phyloP scores from a whole-genome alignment of 1,284 basidiomycete species.

The Grifola frondosa region DNA sequence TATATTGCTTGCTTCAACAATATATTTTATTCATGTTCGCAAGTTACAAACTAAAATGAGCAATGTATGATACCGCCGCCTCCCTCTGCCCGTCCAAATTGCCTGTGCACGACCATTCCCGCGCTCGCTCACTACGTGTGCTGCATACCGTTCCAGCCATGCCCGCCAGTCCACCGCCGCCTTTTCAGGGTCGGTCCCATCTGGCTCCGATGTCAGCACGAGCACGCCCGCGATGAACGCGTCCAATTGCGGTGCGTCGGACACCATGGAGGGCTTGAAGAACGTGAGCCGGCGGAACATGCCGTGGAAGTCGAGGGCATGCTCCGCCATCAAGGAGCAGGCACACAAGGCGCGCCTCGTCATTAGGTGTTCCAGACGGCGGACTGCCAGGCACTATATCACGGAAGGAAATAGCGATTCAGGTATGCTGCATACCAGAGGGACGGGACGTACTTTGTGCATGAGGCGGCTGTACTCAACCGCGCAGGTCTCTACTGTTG shows the following conservation, averaged over 20 bases:
- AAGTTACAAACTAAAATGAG: too few species aligned
- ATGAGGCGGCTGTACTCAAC: slow-evolving; percentile 65
- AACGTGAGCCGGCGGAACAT: slow-evolving; percentile 72
- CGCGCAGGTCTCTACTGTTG: slow-evolving; percentile 55
- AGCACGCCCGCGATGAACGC: slow-evolving; percentile 54
- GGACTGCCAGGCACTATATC: slow-evolving; percentile 72
- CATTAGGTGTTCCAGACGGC: slow-evolving; percentile 48
- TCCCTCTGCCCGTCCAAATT: slow-evolving; percentile 44
- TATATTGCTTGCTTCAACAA: too few species aligned
- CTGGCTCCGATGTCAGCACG: slow-evolving; percentile 43
- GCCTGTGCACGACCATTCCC: too few species aligned
- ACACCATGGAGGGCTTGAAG: slow-evolving; percentile 57
- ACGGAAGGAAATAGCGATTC: neutral
- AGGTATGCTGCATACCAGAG: neutral
- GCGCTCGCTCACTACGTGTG: slow-evolving; percentile 57
- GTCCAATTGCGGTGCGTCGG: slow-evolving; percentile 21
- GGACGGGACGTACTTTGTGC: slow-evolving; percentile 54
- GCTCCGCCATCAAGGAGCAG: slow-evolving; percentile 69
- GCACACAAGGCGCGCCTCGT: slow-evolving; percentile 59
- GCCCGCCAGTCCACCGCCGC: slow-evolving; percentile 50
- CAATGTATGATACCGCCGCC: too few species aligned
- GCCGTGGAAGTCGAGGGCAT: slow-evolving; percentile 80
- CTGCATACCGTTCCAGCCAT: slow-evolving; percentile 73
- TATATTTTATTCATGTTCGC: too few species aligned
- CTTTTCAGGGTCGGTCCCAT: slow-evolving; percentile 40